Percentiles rank a stretch among this genome's conserved stretches.
Conservation (phyloP, 768 basidiomycete genomes). For the Serendipita indica region DNA sequence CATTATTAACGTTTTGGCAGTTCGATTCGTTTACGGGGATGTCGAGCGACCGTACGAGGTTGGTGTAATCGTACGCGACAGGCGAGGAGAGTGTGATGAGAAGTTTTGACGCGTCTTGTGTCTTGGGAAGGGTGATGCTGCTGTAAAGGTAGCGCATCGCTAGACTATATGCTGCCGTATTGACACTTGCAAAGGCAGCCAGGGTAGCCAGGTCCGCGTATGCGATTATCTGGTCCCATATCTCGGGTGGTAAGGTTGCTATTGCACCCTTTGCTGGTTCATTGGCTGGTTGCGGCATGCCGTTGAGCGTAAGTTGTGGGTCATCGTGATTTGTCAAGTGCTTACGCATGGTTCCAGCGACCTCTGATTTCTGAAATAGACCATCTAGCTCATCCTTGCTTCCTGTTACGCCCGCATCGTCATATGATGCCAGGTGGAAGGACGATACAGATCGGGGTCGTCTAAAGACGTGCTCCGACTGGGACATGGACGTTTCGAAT, state of each 20-base stretch:
- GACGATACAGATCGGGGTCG: too few relatives aligned
- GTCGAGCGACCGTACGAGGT: background rate
- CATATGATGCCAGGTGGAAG: too few relatives aligned
- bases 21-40: background rate
- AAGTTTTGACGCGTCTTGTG: background rate
- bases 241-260: background rate
- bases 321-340: too few relatives aligned
- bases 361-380: too few relatives aligned
- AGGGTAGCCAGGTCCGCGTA: background rate
- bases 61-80: background rate
- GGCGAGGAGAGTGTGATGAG: background rate
- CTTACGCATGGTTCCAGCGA: too few relatives aligned
- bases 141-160: constrained; percentile 3
- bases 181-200: background rate
- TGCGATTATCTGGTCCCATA: background rate
- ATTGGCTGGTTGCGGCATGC: too few relatives aligned
- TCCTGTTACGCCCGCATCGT: too few relatives aligned
- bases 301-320: too few relatives aligned
- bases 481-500: too few relatives aligned
- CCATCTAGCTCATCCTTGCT: too few relatives aligned
- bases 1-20: background rate
- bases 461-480: too few relatives aligned
- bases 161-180: background rate
- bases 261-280: too few relatives aligned
- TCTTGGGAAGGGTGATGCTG: background rate